Base-by-base conservation (phyloP, 768 basidiomycete species). In the Leccinellum luteum region DNA sequence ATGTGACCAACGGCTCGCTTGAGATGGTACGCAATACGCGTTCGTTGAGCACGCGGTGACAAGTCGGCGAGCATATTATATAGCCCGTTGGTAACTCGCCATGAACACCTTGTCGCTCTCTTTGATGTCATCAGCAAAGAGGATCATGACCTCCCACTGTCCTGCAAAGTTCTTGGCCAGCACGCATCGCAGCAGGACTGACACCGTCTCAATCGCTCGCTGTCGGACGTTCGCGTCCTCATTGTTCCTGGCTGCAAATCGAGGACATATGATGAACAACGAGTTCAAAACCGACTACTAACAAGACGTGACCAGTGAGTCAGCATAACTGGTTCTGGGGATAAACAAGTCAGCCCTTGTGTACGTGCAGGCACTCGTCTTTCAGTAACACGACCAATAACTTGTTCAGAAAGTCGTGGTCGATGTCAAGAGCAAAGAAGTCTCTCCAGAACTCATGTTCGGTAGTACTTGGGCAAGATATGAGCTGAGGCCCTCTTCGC, bases 71-170 rank as follows among this genome's bases (percentile, higher is more conserved):
- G n/a, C n/a, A n/a, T n/a, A n/a, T n/a, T 10, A 48, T 21, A 49
- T 19, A 35, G 6, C 5, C 2, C 31, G 28, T 15, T n/a, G 10
- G 14, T 14, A 30, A 52, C 64, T 52, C 50, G 76, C 86, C 72
- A 78, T 81, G 68, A 89, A 88, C 12, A 83, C 74, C 17, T 57
- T 61, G 65, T 89, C 87, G 52, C 85, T 86, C 52, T 80, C 74
- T 10, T 69, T 74, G 5, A 86, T 83, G 43, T 81, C 81, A 14
- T 84, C 84, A 2, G 85, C 85, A 45, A 88, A 78, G 23, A 86
- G 67, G 38, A 87, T 82, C 86, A 89, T 89, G 7, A 84, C 78
- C 64, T 89, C 87, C 85, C 84, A 88, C n/a, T n/a, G n/a, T 30
- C 88, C 87, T 4, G 82, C 78, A 1, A 83, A 68, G 54, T 81